Evolutionary conservation across 2,329 filamentous ascomycete genomes (phyloP), one percentile per base, ranked within the genome.

Genomic region (Venturia nashicola): DNA sequence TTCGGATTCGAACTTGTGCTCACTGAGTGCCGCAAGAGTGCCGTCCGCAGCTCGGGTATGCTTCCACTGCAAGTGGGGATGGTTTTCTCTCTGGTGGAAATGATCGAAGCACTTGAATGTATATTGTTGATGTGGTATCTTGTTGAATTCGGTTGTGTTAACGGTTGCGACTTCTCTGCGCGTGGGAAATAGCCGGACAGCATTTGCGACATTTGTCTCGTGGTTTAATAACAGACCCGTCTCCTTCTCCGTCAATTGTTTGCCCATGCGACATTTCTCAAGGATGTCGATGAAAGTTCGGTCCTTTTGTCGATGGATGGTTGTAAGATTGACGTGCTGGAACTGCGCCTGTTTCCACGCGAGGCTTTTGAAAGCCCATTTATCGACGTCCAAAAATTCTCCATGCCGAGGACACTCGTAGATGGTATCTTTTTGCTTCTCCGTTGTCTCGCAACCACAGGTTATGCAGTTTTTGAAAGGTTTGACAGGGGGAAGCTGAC

Each of bases 291-390:
- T 80, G 68, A 86, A 86, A 0, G 68, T 68, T 44, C 71, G 64
- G 66, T 87, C 83, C 7, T 69, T 78, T 65, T 87, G 84, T 4
- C 85, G 79, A 68, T 85, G 82, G 4, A 87, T 82, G 5, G 78
- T 74, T 1, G 73, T 78, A 0, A 87, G 74, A 9, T 83, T 76
- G 1, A 85, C 72, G 64, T 83, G 76, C 1, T 70, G 70, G 68
- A 87, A 86, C 1, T 79, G 67, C 66, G 82, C 82, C 55, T 80
- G 73, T 14, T 73, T 65, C 85, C 85, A 88, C 0, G 78, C 79
- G 1, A 71, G 64, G 67, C 82, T 84, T 20, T 76, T 74, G 67
- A 87, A 87, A 0, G 84, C 84, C 81, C 83, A 87, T 67, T 83
- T 84, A 11, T 86, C 79, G 16, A 70, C 72, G 32, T 83, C 78